Percentiles rank a stretch among this genome's conserved stretches.
Conservation (phyloP, 768 basidiomycete species). For the Psilocybe azurescens region DNA sequence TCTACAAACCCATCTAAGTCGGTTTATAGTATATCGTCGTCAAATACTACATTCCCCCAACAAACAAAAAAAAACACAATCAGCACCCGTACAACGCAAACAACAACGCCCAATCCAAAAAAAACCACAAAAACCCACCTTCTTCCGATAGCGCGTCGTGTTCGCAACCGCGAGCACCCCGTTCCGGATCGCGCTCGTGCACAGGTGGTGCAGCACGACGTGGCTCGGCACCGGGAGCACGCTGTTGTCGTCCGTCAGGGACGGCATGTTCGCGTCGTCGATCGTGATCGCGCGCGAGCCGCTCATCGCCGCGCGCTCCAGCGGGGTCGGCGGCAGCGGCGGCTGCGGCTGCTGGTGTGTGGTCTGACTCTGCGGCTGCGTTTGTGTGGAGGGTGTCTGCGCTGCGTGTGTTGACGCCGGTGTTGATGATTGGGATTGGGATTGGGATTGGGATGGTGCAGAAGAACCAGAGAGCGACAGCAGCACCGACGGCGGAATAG, state of each 20-base stretch:
- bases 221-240: constrained; percentile 94
- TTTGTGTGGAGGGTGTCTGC: neutral
- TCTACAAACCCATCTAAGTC: constrained; percentile 5
- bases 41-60: constrained; percentile 60
- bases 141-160: constrained; percentile 90
- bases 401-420: neutral
- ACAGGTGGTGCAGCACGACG: constrained; percentile 92
- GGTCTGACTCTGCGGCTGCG: neutral
- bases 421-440: neutral
- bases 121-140: constrained; percentile 55
- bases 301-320: constrained; percentile 21
- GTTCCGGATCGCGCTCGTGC: constrained; percentile 94
- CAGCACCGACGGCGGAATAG: neutral
- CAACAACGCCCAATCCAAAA: neutral
- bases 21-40: constrained; percentile 69
- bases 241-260: constrained; percentile 84
- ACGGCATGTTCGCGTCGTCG: constrained; percentile 41
- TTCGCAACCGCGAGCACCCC: constrained; percentile 92
- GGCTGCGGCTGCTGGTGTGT: neutral
- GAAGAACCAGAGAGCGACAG: neutral
- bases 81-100: constrained; percentile 14
- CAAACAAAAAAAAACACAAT: constrained; percentile 9
- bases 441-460: neutral
- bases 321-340: constrained; percentile 1
- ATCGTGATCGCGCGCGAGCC: constrained; percentile 39